Evolutionary conservation across 331 rosid species (phyloP).

Genomic region (Quercus lobata): DNA sequence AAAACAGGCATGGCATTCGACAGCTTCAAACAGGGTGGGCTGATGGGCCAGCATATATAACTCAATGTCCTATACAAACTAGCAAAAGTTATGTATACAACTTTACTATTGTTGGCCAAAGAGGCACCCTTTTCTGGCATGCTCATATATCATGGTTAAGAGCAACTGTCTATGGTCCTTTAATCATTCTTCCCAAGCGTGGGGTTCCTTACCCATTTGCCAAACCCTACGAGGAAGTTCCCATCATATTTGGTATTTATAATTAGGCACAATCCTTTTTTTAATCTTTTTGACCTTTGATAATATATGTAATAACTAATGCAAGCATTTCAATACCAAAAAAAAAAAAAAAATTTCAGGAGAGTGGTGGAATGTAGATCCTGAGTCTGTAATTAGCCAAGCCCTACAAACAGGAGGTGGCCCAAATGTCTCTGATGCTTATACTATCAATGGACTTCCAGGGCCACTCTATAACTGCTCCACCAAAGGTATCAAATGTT

Average conservation of each 20-base stretch:
- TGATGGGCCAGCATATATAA: not conserved
- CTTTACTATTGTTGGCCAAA: not conserved
- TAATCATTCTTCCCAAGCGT: not conserved
- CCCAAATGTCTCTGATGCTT: too few species aligned
- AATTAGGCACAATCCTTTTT: not conserved
- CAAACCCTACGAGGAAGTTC: not conserved
- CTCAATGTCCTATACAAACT: not conserved
- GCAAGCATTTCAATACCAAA: too few species aligned
- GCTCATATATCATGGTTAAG: not conserved
- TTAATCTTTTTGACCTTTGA: too few species aligned
- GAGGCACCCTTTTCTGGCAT: not conserved
- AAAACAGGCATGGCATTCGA: not conserved
- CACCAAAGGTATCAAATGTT: too few species aligned
- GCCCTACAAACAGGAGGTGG: too few species aligned
- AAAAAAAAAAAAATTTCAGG: too few species aligned
- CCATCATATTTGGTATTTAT: not conserved
- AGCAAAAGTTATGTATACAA: not conserved
- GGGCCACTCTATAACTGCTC: too few species aligned
- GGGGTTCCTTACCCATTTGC: not conserved
- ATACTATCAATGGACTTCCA: too few species aligned
- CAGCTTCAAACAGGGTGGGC: not conserved
- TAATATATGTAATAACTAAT: too few species aligned
- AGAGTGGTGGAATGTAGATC: too few species aligned
- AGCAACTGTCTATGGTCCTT: not conserved
- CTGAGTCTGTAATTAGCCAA: too few species aligned